Conservation (phyloP, 148 eudicot species). For the Euryodendron excelsum region DNA sequence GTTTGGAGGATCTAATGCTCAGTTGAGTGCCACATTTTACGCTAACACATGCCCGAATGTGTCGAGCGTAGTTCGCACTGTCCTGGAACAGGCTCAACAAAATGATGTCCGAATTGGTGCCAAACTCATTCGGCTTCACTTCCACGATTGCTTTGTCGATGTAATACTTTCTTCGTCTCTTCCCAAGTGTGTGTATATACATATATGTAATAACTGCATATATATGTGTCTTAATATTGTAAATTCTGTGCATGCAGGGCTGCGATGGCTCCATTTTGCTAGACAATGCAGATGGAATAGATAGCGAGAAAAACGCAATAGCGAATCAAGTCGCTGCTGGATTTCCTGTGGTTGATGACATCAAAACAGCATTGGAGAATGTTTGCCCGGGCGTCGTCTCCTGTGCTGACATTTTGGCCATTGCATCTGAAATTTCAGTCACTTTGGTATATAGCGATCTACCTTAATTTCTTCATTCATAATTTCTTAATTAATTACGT, state of each 20-base stretch:
- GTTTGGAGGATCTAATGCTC: conserved; percentile 20
- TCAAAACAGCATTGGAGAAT: conserved; percentile 36
- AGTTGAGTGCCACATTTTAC: conserved; percentile 29
- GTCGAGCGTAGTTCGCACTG: conserved; percentile 10
- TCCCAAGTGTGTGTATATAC: background rate
- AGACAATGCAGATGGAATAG: conserved; percentile 19
- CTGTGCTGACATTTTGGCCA: conserved; percentile 37
- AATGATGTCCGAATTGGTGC: conserved; percentile 36
- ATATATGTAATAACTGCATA: background rate
- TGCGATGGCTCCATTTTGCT: conserved; percentile 41
- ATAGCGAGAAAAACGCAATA: conserved; percentile 30
- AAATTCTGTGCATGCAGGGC: conserved; percentile 20
- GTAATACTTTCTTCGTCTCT: conserved; percentile 5
- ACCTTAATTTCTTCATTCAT: background rate
- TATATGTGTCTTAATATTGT: no score
- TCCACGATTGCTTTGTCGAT: conserved; percentile 35
- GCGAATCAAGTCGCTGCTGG: conserved; percentile 25
- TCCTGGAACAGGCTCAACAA: conserved; percentile 20
- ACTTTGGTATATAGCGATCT: background rate
- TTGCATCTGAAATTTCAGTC: conserved; percentile 13
- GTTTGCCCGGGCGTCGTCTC: conserved; percentile 39
- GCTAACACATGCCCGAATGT: conserved; percentile 27
- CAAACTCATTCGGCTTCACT: conserved; percentile 35
- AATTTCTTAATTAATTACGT: background rate
- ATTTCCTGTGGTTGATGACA: conserved; percentile 32